Percentiles rank a stretch among this genome's conserved stretches.
Conservation (phyloP, 2,329 filamentous ascomycete genomes). For the Claviceps sp. region DNA sequence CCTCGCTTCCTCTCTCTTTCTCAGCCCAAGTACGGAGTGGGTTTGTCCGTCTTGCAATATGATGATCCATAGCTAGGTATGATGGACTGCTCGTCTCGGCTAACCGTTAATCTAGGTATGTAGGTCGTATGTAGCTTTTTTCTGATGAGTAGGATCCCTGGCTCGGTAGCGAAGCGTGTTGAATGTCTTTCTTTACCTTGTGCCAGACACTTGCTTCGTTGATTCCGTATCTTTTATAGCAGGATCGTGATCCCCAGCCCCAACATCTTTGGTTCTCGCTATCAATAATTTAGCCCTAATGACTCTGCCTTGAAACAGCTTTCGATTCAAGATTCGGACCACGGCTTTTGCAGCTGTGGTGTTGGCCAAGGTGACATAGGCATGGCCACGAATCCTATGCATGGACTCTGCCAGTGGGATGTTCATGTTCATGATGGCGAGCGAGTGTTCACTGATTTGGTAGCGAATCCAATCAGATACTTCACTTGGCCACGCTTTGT, state of each 20-base stretch:
- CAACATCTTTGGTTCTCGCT: not conserved
- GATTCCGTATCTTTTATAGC: not conserved
- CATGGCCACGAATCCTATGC: slow-evolving; percentile 14
- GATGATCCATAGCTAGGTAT: slow-evolving; percentile 2
- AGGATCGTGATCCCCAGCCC: not conserved
- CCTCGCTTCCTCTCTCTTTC: too few relatives aligned
- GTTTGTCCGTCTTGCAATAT: too few relatives aligned
- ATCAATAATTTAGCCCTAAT: slow-evolving; percentile 7
- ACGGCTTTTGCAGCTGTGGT: slow-evolving; percentile 11
- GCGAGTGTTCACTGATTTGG: slow-evolving; percentile 10
- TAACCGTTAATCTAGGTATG: too few relatives aligned
- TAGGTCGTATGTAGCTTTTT: too few relatives aligned
- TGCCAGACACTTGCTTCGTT: not conserved
- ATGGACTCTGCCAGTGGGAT: slow-evolving; percentile 13
- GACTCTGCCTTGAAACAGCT: slow-evolving; percentile 13
- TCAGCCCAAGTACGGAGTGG: too few relatives aligned
- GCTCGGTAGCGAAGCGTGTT: too few relatives aligned
- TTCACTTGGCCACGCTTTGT: slow-evolving; percentile 10
- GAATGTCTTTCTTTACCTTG: not conserved
- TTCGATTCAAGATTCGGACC: slow-evolving; percentile 14
- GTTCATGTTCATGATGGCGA: slow-evolving; percentile 13
- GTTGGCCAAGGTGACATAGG: slow-evolving; percentile 13
- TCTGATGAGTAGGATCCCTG: too few relatives aligned
- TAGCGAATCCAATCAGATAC: slow-evolving; percentile 16
- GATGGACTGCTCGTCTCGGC: not conserved